These are phyloP conservation scores for Trypanosoma theileri DNA, from an alignment of 208 protist genomes.

Conservation along the genomic window DNA sequence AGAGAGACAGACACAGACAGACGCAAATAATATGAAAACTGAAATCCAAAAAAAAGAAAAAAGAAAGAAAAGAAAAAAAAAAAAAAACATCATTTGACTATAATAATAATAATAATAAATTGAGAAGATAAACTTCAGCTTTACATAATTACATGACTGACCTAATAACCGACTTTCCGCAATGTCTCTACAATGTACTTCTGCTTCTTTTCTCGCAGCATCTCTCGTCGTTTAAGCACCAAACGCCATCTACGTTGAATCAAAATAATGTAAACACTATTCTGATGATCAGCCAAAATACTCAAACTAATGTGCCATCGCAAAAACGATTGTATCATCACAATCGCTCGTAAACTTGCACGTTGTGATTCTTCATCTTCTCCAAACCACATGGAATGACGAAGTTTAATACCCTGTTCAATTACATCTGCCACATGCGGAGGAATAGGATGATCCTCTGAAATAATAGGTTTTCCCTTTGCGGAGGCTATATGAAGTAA, in stretches of 20 bases:
- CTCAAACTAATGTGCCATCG: constrained; percentile 32
- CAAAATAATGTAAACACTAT: constrained; percentile 32
- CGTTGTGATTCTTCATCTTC: constrained; percentile 20
- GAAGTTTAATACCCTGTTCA: constrained; percentile 26
- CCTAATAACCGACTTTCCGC: neutral
- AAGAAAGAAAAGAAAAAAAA: neutral
- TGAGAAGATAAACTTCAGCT: neutral
- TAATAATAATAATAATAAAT: constrained; percentile 5
- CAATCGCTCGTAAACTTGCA: constrained; percentile 16
- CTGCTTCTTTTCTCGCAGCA: neutral
- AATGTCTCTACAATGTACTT: neutral
- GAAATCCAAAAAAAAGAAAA: neutral
- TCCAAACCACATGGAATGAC: constrained; percentile 45
- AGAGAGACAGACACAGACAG: too few relatives aligned
- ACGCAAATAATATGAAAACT: neutral
- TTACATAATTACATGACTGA: neutral
- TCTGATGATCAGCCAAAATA: constrained; percentile 29
- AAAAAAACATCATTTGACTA: neutral
- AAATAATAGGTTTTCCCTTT: neutral
- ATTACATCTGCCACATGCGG: constrained; percentile 9
- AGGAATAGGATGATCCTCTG: constrained; percentile 22
- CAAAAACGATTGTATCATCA: constrained; percentile 40
- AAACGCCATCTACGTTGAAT: constrained; percentile 44
- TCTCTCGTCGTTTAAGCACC: constrained; percentile 7
- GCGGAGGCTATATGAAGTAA: neutral